Conservation (phyloP, 768 basidiomycete genomes). For the Podaxis rugospora region DNA sequence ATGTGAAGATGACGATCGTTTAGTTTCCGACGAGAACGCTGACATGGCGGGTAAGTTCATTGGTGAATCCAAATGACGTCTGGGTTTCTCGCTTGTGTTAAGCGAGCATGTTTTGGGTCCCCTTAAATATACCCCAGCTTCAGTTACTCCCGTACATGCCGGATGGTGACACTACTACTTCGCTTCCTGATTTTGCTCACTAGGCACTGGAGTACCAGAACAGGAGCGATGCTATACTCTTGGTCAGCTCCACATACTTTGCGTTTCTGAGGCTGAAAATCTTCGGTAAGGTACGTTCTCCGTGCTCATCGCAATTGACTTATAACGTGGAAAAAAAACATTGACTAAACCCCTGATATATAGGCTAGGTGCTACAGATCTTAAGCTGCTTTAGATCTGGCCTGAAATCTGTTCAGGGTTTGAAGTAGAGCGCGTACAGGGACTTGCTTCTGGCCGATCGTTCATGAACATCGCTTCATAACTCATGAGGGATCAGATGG, state of each 20-base stretch:
- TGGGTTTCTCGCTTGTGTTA: slow-evolving; percentile 5
- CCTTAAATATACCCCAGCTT: neutral
- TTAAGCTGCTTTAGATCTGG: slow-evolving; percentile 10
- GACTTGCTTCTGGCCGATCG: neutral
- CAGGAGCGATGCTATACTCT: neutral
- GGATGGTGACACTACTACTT: neutral
- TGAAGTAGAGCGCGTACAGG: neutral
- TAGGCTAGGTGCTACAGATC: neutral
- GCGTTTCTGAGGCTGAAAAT: neutral
- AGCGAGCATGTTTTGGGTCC: neutral
- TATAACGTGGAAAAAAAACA: neutral
- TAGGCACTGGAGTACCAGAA: neutral
- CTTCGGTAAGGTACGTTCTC: neutral
- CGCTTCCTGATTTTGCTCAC: neutral
- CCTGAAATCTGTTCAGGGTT: slow-evolving; percentile 4
- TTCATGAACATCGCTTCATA: neutral
- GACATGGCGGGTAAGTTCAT: neutral
- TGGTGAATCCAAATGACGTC: neutral
- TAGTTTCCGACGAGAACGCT: slow-evolving; percentile 9
- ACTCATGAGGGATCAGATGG: neutral
- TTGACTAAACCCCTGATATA: neutral
- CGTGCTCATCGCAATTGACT: neutral
- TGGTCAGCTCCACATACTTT: neutral
- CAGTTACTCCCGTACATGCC: slow-evolving; percentile 5
- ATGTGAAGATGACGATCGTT: slow-evolving; percentile 6